These are phyloP conservation scores for Tetrahymena borealis DNA, from an alignment of 73 alveolate genomes.

Conservation along the genomic window DNA sequence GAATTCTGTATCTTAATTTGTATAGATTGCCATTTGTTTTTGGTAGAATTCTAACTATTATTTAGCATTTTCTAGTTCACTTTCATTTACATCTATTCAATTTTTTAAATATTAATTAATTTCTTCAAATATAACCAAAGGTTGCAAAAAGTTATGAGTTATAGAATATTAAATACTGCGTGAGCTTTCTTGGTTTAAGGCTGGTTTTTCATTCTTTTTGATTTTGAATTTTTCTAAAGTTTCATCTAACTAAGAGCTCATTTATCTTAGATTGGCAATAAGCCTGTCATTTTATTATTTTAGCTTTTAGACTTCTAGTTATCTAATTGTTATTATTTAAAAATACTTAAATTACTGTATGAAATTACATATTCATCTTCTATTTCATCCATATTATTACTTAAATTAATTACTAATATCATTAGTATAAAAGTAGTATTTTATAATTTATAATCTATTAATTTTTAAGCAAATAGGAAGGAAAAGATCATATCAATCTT, in stretches of 20 bases:
- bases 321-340: too few relatives aligned
- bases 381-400: too few relatives aligned
- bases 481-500: background rate
- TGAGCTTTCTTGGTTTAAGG: background rate
- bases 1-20: background rate
- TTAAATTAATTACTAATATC: too few relatives aligned
- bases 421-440: too few relatives aligned
- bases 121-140: background rate
- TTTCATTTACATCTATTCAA: background rate
- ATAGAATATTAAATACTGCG: background rate
- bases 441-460: too few relatives aligned
- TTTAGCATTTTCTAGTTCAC: background rate
- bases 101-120: background rate
- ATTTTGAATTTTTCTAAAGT: background rate
- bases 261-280: background rate
- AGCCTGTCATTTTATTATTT: background rate
- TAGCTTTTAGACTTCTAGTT: background rate
- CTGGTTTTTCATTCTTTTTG: background rate
- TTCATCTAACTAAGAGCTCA: background rate
- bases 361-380: too few relatives aligned
- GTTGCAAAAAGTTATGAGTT: background rate
- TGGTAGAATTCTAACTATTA: background rate
- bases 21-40: background rate
- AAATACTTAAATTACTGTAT: too few relatives aligned
- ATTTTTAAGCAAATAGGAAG: too few relatives aligned